phyloP scores from a whole-genome alignment of 192 early-diverging fungal species.

The Backusella morwellensis region DNA sequence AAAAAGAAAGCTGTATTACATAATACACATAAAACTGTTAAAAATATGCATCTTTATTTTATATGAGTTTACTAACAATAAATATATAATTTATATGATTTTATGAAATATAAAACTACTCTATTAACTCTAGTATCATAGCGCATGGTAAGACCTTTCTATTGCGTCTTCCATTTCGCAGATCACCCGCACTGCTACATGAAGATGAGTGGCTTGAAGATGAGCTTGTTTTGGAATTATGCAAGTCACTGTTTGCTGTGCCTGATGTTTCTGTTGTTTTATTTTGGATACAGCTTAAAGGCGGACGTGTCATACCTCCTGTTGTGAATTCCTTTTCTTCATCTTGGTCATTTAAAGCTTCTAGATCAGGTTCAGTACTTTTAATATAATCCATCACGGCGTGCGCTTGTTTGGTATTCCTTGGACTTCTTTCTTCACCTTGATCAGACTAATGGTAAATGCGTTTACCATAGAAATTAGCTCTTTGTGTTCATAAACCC shows the following conservation, averaged over 20 bases:
- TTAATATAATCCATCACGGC: background rate
- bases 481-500: background rate
- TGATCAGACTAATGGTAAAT: background rate
- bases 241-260: background rate
- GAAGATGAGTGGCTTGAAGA: slow-evolving; percentile 2
- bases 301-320: background rate
- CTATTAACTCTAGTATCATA: background rate
- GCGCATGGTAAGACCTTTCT: background rate
- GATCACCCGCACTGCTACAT: background rate
- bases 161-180: background rate
- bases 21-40: too few relatives aligned
- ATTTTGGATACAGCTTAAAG: background rate
- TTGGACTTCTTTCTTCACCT: background rate
- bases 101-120: background rate
- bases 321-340: background rate
- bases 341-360: background rate
- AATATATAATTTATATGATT: too few relatives aligned
- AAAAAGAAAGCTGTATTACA: too few relatives aligned
- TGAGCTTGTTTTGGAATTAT: background rate
- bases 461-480: background rate
- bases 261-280: background rate
- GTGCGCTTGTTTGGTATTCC: background rate
- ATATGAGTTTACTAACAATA: too few relatives aligned
- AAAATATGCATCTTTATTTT: too few relatives aligned
- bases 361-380: background rate